These are phyloP conservation scores for Tetrahymena thermophila DNA, from an alignment of 73 alveolate genomes.

Conservation along the genomic window DNA sequence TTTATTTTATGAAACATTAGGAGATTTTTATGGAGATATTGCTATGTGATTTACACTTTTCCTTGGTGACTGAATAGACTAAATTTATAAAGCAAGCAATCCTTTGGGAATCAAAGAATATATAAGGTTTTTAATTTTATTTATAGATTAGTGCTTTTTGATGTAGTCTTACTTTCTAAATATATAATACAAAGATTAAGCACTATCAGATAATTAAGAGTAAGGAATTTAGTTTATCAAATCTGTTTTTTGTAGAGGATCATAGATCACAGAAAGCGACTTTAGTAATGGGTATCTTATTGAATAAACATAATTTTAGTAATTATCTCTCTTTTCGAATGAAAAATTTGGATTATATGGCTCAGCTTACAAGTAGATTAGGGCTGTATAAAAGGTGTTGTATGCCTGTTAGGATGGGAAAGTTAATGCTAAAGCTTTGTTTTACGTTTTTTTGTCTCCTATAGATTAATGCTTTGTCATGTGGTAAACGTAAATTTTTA, in stretches of 20 bases:
- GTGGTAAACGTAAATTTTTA: background rate
- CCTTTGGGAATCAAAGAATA: background rate
- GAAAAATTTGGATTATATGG: background rate
- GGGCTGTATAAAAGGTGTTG: background rate
- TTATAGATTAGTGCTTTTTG: background rate
- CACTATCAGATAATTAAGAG: background rate
- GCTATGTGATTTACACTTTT: background rate
- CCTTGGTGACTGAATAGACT: background rate
- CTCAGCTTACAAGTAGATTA: background rate
- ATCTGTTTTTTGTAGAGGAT: background rate
- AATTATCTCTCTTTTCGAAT: background rate
- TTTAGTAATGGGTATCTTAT: background rate
- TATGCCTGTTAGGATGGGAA: background rate
- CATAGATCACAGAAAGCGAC: background rate
- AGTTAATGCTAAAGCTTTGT: background rate
- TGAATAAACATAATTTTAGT: background rate
- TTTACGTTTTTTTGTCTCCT: background rate
- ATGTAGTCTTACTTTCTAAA: background rate
- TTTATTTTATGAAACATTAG: background rate
- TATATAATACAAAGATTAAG: background rate
- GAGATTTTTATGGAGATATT: background rate
- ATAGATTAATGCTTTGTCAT: background rate
- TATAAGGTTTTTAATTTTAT: background rate
- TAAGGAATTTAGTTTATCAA: background rate
- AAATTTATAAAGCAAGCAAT: background rate